phyloP scores from a whole-genome alignment of 306 rosid genomes.

The Malus sylvestris region DNA sequence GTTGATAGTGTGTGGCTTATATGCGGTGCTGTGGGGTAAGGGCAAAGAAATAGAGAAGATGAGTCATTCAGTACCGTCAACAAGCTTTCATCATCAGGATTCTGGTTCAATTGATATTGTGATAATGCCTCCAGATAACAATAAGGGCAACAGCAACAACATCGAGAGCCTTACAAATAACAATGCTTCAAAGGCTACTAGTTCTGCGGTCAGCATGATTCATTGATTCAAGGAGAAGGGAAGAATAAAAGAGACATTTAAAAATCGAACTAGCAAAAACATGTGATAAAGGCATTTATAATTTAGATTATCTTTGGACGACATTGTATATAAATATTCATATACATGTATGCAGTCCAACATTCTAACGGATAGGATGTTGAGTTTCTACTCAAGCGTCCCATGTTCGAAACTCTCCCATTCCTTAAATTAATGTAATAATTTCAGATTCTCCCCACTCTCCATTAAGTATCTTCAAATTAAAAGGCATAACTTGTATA shows the following conservation, averaged over 20 bases:
- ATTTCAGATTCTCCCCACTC: too few species aligned
- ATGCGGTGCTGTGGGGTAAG: constrained; percentile 11
- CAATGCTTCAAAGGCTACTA: background rate
- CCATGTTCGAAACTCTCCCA: too few species aligned
- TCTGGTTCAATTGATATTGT: background rate
- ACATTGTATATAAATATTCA: background rate
- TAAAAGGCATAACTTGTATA: too few species aligned
- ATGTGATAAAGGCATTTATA: background rate
- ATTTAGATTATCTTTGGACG: background rate
- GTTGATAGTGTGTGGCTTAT: background rate
- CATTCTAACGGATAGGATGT: too few species aligned
- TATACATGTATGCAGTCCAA: too few species aligned
- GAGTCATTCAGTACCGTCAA: background rate
- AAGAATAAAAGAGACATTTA: too few species aligned
- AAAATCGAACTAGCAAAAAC: background rate
- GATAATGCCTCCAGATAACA: background rate
- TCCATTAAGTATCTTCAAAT: too few species aligned
- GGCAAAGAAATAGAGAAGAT: constrained; percentile 2
- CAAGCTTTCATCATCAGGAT: background rate
- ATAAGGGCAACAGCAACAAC: background rate
- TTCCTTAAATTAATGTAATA: too few species aligned
- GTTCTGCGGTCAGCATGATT: too few species aligned
- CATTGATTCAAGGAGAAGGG: background rate
- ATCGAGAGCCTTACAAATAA: background rate
- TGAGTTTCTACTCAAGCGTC: too few species aligned